These are phyloP conservation scores for Rhinocladiella mackenziei DNA, from an alignment of 2,329 filamentous ascomycete species.

Conservation along the genomic window DNA sequence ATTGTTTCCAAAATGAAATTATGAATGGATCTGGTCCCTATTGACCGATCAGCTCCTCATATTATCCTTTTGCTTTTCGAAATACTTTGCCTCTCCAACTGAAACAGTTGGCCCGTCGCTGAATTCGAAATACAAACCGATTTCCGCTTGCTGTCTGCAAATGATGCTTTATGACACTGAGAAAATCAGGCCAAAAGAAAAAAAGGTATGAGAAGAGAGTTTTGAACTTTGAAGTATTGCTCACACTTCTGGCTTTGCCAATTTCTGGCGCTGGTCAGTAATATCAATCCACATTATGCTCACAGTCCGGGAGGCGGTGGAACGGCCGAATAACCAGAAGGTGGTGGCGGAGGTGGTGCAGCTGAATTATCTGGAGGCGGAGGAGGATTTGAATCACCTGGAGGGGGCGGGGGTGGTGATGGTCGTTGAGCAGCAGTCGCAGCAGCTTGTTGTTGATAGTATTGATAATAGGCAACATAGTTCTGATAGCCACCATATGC, in stretches of 20 bases:
- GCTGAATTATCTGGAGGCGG: conserved; percentile 48
- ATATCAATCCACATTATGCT: conserved; percentile 10
- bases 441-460: conserved; percentile 63
- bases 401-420: conserved; percentile 46
- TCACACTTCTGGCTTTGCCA: no score
- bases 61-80: conserved; percentile 19
- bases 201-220: no score
- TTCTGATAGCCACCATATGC: conserved; percentile 85
- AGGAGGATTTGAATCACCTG: conserved; percentile 56
- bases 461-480: conserved; percentile 60
- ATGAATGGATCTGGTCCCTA: conserved; percentile 28
- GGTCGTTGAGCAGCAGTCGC: conserved; percentile 46
- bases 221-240: no score
- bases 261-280: conserved; percentile 20
- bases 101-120: conserved; percentile 1
- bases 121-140: no score
- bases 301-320: conserved; percentile 26
- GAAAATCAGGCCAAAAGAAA: no score
- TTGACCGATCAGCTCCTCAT: conserved; percentile 28
- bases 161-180: no score
- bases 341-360: conserved; percentile 19
- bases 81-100: conserved; percentile 25
- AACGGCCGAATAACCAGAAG: conserved; percentile 22
- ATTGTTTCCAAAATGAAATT: conserved; percentile 20
- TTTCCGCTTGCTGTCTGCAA: no score